Percentiles rank a stretch among this genome's conserved stretches.
Conservation (phyloP, 208 protist species). For the Leishmania amazonensis region DNA sequence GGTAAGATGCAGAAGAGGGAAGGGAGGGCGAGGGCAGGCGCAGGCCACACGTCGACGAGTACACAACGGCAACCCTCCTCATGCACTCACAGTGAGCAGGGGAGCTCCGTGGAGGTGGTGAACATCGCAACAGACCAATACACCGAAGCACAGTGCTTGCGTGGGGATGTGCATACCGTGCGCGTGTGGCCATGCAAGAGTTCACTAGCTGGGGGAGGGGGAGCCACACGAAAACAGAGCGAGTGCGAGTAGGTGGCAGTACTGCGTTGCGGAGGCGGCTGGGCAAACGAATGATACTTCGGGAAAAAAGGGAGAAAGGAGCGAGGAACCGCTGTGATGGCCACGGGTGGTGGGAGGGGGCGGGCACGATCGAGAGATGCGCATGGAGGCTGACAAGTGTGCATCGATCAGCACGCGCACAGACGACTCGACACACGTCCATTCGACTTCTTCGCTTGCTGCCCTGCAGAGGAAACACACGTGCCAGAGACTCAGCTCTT, state of each 20-base stretch:
- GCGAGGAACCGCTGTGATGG: neutral
- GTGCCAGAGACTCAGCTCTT: neutral
- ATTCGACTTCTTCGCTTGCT: neutral
- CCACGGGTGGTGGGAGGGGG: neutral
- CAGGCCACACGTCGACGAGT: neutral
- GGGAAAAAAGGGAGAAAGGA: neutral
- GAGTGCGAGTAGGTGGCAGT: neutral
- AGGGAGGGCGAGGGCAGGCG: neutral
- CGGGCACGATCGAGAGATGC: neutral
- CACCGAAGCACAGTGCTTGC: neutral
- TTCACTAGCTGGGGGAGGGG: neutral
- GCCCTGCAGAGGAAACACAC: neutral
- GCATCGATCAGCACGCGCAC: neutral
- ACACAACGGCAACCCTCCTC: neutral
- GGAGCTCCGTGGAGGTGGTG: too few relatives aligned
- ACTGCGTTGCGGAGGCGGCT: neutral
- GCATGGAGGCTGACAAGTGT: neutral
- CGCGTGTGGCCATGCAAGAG: neutral
- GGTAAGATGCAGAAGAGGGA: neutral
- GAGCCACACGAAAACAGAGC: neutral
- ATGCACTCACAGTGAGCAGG: neutral
- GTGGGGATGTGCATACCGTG: neutral
- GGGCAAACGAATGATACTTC: neutral
- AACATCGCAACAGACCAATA: neutral
- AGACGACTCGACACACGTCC: neutral